These are phyloP conservation scores for Leishmania lainsoni DNA, from an alignment of 208 protist species.

Conservation along the genomic window DNA sequence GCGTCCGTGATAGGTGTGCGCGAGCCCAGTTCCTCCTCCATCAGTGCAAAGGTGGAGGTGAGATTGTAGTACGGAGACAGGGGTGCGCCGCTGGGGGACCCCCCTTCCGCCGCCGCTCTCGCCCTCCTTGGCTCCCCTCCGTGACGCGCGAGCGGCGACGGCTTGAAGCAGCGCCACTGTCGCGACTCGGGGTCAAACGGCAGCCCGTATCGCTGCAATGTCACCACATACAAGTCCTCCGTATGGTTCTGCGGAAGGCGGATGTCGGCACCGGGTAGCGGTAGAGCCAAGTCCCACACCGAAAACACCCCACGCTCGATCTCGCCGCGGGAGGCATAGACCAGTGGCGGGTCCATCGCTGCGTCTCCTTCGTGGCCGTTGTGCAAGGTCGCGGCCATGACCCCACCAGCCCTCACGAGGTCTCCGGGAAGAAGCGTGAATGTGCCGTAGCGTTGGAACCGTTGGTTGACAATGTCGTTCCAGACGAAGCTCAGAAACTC, in stretches of 20 bases:
- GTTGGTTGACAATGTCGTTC: conserved; percentile 90
- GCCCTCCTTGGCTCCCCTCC: not conserved
- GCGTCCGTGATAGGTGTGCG: conserved; percentile 43
- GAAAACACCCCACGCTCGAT: conserved; percentile 66
- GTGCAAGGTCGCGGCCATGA: not conserved
- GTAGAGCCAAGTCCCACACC: conserved; percentile 75
- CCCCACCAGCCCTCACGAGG: conserved; percentile 55
- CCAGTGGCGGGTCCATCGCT: conserved; percentile 1
- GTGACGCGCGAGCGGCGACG: conserved; percentile 11
- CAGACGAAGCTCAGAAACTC: conserved; percentile 89
- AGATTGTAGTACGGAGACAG: conserved; percentile 68
- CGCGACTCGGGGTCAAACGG: conserved; percentile 75
- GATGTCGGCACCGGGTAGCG: conserved; percentile 73
- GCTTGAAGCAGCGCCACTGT: conserved; percentile 81
- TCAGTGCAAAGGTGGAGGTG: conserved; percentile 57
- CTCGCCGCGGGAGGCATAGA: conserved; percentile 40
- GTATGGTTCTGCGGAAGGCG: conserved; percentile 87
- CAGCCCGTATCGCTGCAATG: conserved; percentile 79
- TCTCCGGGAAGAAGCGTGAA: conserved; percentile 85
- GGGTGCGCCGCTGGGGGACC: not conserved
- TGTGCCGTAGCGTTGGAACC: conserved; percentile 83
- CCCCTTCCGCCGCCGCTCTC: not conserved
- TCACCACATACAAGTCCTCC: conserved; percentile 81
- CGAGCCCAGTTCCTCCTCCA: conserved; percentile 74
- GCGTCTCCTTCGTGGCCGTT: not conserved